Evolutionary conservation across 179 eudicot genomes (phyloP).

Genomic region (Beta corolliflora): DNA sequence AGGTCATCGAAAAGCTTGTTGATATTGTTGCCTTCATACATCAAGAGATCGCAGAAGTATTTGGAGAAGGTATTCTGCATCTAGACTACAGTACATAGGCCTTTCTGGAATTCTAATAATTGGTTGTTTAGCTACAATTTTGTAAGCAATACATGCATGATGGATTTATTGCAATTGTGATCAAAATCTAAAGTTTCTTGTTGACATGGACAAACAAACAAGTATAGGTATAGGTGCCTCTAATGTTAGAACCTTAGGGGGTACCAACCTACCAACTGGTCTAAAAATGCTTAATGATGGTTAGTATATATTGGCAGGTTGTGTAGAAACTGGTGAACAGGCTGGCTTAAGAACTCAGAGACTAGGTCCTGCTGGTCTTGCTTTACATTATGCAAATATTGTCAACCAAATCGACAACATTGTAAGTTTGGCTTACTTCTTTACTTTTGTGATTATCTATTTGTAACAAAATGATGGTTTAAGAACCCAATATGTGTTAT

Average conservation of each 20-base stretch:
- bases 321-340: constrained; percentile 31
- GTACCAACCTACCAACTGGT: neutral
- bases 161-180: neutral
- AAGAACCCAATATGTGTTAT: neutral
- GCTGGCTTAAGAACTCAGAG: constrained; percentile 44
- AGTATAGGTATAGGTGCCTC: neutral
- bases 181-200: neutral
- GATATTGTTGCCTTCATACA: constrained; percentile 85
- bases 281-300: constrained; percentile 1
- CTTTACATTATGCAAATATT: constrained; percentile 90
- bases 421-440: constrained; percentile 49
- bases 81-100: neutral
- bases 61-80: constrained; percentile 60
- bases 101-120: neutral
- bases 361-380: constrained; percentile 88
- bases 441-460: neutral
- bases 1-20: constrained; percentile 97
- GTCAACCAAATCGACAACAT: constrained; percentile 90
- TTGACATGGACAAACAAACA: neutral
- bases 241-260: neutral
- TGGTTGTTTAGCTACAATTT: neutral
- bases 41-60: constrained; percentile 70
- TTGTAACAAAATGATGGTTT: neutral
- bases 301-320: constrained; percentile 44
- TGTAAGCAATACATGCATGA: neutral